Conservation (phyloP, 2,329 filamentous ascomycete species). For the Lomentospora prolificans region DNA sequence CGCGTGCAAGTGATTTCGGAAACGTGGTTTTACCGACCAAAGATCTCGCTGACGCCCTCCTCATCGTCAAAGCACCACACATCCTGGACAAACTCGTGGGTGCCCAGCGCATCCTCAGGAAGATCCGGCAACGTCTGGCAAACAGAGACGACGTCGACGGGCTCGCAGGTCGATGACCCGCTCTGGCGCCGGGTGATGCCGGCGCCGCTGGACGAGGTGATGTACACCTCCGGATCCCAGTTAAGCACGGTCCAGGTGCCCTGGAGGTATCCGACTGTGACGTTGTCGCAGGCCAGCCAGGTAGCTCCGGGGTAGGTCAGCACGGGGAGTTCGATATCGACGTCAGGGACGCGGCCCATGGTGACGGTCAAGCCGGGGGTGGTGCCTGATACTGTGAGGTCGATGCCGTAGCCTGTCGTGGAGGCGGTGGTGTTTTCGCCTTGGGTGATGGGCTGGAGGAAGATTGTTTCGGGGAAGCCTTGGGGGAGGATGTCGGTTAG, state of each 20-base stretch:
- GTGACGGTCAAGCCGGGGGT: neutral
- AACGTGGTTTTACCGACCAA: neutral
- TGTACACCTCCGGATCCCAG: neutral
- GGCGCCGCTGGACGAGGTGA: neutral
- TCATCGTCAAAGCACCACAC: constrained; percentile 4
- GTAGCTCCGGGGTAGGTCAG: neutral
- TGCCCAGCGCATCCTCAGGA: neutral
- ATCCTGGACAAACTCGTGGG: neutral
- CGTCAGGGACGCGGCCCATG: neutral
- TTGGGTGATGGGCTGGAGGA: neutral
- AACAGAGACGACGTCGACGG: neutral
- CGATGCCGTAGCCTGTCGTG: neutral
- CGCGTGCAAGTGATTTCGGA: neutral
- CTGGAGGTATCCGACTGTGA: neutral
- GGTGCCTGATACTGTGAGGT: constrained; percentile 2
- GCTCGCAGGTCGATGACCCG: neutral
- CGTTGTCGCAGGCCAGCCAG: neutral
- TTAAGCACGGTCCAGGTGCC: neutral
- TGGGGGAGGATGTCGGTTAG: neutral
- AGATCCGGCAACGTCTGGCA: neutral
- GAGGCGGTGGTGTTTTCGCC: neutral
- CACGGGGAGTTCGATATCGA: neutral
- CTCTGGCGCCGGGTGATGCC: neutral
- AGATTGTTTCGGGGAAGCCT: neutral
- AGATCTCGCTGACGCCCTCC: neutral